Percentiles rank a stretch among this genome's conserved stretches.
Conservation (phyloP, 2,329 filamentous ascomycete genomes). For the Colletotrichum orchidophilum region DNA sequence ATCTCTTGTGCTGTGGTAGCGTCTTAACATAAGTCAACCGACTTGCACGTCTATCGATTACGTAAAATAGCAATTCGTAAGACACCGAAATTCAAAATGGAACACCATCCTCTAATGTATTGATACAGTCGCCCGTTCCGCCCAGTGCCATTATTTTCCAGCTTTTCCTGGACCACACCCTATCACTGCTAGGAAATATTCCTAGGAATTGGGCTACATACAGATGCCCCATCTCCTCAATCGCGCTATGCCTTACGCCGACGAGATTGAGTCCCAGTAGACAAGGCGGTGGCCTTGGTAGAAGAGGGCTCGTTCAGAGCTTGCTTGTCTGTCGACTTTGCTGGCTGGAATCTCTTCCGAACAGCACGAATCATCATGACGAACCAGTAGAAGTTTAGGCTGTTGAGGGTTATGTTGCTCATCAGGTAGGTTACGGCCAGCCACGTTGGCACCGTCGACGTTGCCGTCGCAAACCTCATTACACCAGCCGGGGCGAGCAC, state of each 20-base stretch:
- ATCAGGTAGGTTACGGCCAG: constrained; percentile 73
- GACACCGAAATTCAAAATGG: not conserved
- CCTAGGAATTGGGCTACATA: not conserved
- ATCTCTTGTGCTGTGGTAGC: no score
- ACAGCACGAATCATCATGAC: constrained; percentile 86
- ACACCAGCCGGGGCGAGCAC: constrained; percentile 47
- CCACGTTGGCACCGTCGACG: constrained; percentile 72
- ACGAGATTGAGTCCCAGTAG: constrained; percentile 35
- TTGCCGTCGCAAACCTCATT: constrained; percentile 60
- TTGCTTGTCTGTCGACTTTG: constrained; percentile 30
- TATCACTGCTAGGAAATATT: not conserved
- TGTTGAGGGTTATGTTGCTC: constrained; percentile 77
- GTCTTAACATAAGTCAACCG: not conserved
- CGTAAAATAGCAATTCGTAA: not conserved
- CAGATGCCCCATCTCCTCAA: not conserved
- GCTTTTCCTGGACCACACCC: not conserved
- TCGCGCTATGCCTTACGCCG: constrained; percentile 43
- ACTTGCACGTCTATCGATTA: not conserved
- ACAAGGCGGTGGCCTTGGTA: constrained; percentile 42
- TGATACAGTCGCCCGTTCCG: not conserved
- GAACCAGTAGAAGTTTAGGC: constrained; percentile 87
- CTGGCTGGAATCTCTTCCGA: constrained; percentile 71
- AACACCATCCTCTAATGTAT: not conserved
- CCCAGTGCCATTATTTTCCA: not conserved
- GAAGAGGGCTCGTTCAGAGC: constrained; percentile 38